A percentile compares a stretch with the other conserved stretches of the same genome.
Conservation (phyloP, 257 asterid genomes). For the Solanum medicagineum region DNA sequence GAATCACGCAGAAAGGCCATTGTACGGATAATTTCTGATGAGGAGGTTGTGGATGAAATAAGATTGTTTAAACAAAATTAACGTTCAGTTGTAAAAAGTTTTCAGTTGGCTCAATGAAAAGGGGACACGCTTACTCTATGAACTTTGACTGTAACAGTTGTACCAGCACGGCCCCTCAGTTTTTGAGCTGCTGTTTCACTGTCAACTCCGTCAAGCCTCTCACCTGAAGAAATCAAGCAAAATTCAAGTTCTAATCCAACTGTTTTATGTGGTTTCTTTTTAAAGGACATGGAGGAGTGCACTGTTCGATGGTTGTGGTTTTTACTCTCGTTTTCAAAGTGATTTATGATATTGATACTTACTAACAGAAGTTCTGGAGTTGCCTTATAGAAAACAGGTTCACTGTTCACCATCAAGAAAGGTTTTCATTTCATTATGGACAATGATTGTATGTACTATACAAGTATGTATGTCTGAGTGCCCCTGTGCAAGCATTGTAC, state of each 20-base stretch:
- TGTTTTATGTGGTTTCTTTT: background rate
- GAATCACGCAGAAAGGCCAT: background rate
- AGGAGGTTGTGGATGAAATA: background rate
- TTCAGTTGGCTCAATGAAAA: background rate
- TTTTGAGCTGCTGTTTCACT: conserved; percentile 91
- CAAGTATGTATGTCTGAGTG: background rate
- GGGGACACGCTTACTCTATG: conserved; percentile 40
- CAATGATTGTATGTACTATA: background rate
- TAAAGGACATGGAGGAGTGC: background rate
- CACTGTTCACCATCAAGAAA: background rate
- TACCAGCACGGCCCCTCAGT: conserved; percentile 87
- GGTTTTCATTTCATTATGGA: background rate
- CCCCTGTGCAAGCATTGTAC: background rate
- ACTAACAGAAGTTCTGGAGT: background rate
- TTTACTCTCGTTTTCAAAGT: background rate
- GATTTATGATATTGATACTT: background rate
- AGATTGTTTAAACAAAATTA: background rate
- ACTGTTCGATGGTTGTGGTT: background rate
- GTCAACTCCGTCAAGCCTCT: conserved; percentile 61
- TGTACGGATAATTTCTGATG: background rate
- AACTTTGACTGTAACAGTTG: conserved; percentile 69
- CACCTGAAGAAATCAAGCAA: conserved; percentile 36
- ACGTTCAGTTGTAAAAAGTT: background rate
- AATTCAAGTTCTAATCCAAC: background rate
- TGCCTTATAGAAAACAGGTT: background rate